Base-by-base conservation (phyloP, 805 yeast species). In the Nakazawaea wickerhamii region DNA sequence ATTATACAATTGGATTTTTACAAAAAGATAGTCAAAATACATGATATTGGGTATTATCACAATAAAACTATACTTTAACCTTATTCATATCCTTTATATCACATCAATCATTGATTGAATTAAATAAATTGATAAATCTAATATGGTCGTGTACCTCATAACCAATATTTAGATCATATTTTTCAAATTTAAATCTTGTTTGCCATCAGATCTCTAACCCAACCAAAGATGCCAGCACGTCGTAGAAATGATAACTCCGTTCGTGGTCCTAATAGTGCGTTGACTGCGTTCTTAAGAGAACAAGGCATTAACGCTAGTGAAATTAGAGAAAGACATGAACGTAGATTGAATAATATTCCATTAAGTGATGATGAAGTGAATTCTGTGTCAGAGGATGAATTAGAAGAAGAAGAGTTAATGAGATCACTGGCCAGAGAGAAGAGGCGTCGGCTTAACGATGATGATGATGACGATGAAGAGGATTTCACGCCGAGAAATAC, bases 271-370 rank as follows among this genome's bases (percentile, higher is more conserved):
- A 87, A 86, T 65, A 83, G 95, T 51, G 97, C 97, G 0, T 67
- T 90, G 50, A 90, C 96, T 0, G 93, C 85, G 60, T 90, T 90
- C 55, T 70, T 90, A 47, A 70, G 89, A 38, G 87, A 84, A 44
- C 95, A 89, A 60, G 97, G 97, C 27, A 90, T 90, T 63, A 84
- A 69, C 55, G 88, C 96, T 1, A 88, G 80, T 44, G 79, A 77
- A 32, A 88, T 88, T 57, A 70, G 89, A 55, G 64, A 65, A 38
- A 49, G 68, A 41, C 58, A 58, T 18, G 41, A 51, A 30, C 49
- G 51, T 34, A 57, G 71, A 45, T 71, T 67, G 59, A 46, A 58
- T 46, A 62, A 59, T 40, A n/a, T n/a, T n/a, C n/a, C n/a, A n/a
- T n/a, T n/a, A 26, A 52, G 37, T 22, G 47, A 30, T 18, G 40